These are phyloP conservation scores for Tilletia walkeri DNA, from an alignment of 1,284 basidiomycete genomes.

Conservation along the genomic window DNA sequence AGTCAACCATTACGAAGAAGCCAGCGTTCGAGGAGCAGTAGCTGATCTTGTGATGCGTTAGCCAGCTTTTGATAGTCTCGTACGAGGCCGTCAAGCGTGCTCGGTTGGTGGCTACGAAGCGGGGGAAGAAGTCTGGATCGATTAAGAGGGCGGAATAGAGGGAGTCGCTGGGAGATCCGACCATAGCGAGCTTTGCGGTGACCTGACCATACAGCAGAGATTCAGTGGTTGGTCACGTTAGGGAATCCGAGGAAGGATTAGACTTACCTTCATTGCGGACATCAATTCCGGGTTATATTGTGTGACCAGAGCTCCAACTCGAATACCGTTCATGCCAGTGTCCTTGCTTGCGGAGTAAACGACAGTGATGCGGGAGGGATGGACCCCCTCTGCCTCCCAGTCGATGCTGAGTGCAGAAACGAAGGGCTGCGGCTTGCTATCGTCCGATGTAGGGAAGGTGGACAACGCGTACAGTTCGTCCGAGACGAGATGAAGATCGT, in stretches of 20 bases:
- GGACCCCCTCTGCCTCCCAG: constrained; percentile 28
- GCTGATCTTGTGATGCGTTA: constrained; percentile 21
- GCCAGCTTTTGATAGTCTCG: constrained; percentile 23
- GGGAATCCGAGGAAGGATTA: background rate
- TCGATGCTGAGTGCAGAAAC: constrained; percentile 40
- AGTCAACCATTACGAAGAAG: constrained; percentile 69
- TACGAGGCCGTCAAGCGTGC: constrained; percentile 23
- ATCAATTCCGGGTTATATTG: constrained; percentile 37
- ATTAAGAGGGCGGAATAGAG: constrained; percentile 33
- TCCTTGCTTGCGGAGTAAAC: constrained; percentile 43
- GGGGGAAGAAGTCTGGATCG: constrained; percentile 23
- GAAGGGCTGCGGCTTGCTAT: constrained; percentile 28
- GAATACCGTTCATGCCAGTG: constrained; percentile 45
- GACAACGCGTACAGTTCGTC: constrained; percentile 49
- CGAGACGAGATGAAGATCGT: constrained; percentile 40
- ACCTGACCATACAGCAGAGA: background rate
- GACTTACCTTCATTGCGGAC: constrained; percentile 27
- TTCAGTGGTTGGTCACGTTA: no score
- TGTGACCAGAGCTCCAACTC: constrained; percentile 36
- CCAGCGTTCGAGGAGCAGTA: constrained; percentile 28
- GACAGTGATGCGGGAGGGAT: constrained; percentile 34
- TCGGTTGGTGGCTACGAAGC: constrained; percentile 63
- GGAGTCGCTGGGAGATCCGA: constrained; percentile 62
- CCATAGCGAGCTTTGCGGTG: constrained; percentile 39
- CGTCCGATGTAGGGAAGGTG: constrained; percentile 27